Evolutionary conservation across 495 filamentous ascomycete genomes (phyloP), one percentile per base, ranked within the genome.

Genomic region (Xylaria acuta): DNA sequence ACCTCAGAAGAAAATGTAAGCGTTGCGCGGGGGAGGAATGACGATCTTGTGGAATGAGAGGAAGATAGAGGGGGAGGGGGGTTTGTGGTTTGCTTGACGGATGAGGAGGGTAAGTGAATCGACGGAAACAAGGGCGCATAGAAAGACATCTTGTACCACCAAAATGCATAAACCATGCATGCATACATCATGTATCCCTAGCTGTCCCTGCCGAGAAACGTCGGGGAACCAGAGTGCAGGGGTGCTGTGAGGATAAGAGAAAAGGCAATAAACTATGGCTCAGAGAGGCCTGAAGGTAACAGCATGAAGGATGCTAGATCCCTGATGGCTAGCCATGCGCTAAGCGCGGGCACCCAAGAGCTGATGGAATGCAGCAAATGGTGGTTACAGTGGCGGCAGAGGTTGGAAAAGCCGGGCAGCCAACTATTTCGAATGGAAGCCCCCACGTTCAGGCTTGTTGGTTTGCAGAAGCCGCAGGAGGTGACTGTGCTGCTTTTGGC

Each of bases 161-260:
- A 22, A 59, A 56, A 30, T n/a, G 63, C 70, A 60, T 72, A 47
- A 66, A 45, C 69, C 47, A 63, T 70, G 68, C 62, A 71, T 58
- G 69, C 58, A 58, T 30, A 30, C 30, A 59, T 67, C 30, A 67
- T 70, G 58, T 27, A 60, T 72, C 70, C 62, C 47, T 40, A 66
- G 51, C 53, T 59, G 20, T 49, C 70, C 70, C 70, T 72, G 70
- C 70, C 70, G 70, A 72, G 70, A 72, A 72, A 72, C 30, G 62
- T 49, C 62, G 47, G 41, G 25, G 27, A 45, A n/a, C 27, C 20
- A 56, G 41, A 53, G 45, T 69, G 56, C 68, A 63, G 68, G 68
- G 58, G 11, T 53, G 18, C 30, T n/a, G 40, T 22, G 56, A 70
- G n/a, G 68, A 53, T 20, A 11, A 30, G 45, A 20, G n/a, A n/a